phyloP scores from a whole-genome alignment of 305 asterid species.

The Fraxinus angustifolia region DNA sequence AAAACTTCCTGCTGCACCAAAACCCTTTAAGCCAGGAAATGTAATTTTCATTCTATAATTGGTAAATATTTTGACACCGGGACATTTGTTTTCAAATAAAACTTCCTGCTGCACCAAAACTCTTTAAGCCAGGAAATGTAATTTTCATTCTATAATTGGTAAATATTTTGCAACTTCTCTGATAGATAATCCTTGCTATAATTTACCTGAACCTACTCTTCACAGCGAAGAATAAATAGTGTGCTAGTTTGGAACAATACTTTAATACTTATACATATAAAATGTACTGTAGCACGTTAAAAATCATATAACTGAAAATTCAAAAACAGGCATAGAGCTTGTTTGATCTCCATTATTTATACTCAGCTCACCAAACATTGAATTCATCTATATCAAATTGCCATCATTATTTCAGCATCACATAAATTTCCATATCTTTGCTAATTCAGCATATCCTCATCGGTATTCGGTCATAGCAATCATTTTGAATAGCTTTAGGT shows the following conservation, averaged over 20 bases:
- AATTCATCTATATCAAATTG: background rate
- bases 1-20: background rate
- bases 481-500: background rate
- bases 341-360: no score
- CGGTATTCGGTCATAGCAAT: background rate
- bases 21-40: background rate
- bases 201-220: background rate
- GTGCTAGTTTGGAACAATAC: background rate
- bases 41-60: background rate
- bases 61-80: background rate
- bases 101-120: background rate
- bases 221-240: background rate
- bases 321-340: background rate
- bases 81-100: background rate
- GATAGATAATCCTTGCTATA: background rate
- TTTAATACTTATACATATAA: background rate
- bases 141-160: background rate
- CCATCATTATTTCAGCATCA: background rate
- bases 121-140: background rate
- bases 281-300: background rate
- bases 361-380: background rate
- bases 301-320: background rate
- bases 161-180: background rate
- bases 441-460: background rate
- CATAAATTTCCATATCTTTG: background rate